phyloP scores from a whole-genome alignment of 148 eudicot genomes.

The Silene uniflora region DNA sequence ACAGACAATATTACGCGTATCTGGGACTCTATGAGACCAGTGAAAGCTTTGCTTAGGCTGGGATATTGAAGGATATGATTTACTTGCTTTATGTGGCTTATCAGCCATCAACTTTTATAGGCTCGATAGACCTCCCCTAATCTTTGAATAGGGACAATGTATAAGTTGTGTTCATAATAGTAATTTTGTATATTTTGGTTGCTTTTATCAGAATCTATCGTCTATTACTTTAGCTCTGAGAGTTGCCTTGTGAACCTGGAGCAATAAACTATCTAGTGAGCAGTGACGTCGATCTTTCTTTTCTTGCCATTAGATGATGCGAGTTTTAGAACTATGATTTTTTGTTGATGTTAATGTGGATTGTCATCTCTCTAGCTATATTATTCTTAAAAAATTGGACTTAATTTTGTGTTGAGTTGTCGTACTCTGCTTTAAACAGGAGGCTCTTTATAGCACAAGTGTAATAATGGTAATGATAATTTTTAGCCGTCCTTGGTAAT shows the following conservation, averaged over 20 bases:
- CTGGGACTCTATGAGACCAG: too few species aligned
- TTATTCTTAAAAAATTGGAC: too few species aligned
- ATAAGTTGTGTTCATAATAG: not conserved
- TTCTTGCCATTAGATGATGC: not conserved
- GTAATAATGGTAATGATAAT: too few species aligned
- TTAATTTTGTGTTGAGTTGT: too few species aligned
- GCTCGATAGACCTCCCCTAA: not conserved
- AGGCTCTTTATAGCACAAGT: not conserved
- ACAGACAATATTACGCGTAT: too few species aligned
- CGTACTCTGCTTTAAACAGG: not conserved
- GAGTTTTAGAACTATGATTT: not conserved
- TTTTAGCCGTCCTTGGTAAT: too few species aligned
- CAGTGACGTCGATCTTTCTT: not conserved
- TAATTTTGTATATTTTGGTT: too few species aligned
- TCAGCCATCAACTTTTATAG: not conserved
- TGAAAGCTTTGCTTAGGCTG: too few species aligned
- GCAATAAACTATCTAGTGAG: not conserved
- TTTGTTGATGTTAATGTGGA: not conserved
- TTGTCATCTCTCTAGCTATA: not conserved
- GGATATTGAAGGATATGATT: not conserved
- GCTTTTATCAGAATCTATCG: too few species aligned
- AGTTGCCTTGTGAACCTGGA: not conserved
- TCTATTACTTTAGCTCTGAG: not conserved
- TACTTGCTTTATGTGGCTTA: not conserved
- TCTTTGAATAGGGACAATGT: not conserved